Percentiles rank a stretch among this genome's conserved stretches.
phyloP scores from a whole-genome alignment of 2,329 filamentous ascomycete genomes.

The Aspergillus fischeri region DNA sequence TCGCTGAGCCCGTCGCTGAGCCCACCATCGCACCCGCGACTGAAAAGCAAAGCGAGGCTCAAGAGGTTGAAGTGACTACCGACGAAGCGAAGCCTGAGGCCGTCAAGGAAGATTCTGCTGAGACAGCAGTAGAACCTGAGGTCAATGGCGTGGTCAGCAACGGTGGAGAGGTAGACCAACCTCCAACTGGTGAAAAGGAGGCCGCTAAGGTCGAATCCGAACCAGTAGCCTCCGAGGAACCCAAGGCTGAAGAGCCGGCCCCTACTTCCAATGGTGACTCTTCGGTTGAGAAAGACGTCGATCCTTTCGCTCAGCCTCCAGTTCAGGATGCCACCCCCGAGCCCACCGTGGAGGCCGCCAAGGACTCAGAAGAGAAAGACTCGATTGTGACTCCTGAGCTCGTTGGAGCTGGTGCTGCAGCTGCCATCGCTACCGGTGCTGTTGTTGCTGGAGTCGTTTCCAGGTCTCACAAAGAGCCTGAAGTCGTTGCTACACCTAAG shows the following conservation, averaged over 20 bases:
- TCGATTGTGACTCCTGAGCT: conserved; percentile 18
- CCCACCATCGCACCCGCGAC: neutral
- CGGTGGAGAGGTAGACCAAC: neutral
- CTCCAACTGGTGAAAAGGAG: conserved; percentile 2
- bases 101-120: conserved; percentile 8
- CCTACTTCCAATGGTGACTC: neutral
- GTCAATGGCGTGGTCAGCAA: neutral
- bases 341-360: conserved; percentile 2
- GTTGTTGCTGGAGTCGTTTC: conserved; percentile 23
- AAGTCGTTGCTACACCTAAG: conserved; percentile 9
- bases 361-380: conserved; percentile 15
- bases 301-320: neutral
- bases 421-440: conserved; percentile 13
- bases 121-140: neutral
- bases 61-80: conserved; percentile 4
- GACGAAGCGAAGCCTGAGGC: conserved; percentile 5
- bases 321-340: conserved; percentile 1
- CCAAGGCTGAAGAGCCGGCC: neutral
- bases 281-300: neutral
- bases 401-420: conserved; percentile 24
- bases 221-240: conserved; percentile 1
- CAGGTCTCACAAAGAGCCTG: conserved; percentile 16
- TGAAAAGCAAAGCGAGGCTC: conserved; percentile 1
- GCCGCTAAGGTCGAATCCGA: neutral
- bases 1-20: conserved; percentile 3